A percentile compares a stretch with the other conserved stretches of the same genome.
Conservation (phyloP, 148 eudicot species). For the Heliosperma pusillum region DNA sequence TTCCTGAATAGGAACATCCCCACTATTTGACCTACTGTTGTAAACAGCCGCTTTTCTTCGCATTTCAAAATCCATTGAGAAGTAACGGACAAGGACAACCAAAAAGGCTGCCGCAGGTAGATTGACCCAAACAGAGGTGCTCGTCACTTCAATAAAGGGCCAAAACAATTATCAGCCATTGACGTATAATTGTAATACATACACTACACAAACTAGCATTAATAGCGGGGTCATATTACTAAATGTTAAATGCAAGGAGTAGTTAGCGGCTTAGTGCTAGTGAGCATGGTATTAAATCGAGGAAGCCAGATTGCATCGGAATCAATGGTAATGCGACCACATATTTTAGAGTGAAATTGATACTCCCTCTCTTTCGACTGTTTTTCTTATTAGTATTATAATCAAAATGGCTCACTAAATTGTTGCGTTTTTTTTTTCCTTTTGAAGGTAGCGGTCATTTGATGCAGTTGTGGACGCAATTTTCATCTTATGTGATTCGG, state of each 20-base stretch:
- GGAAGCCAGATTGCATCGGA: background rate
- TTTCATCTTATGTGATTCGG: no score
- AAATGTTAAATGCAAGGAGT: background rate
- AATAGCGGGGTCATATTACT: background rate
- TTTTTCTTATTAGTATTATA: no score
- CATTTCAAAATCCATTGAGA: constrained; percentile 70
- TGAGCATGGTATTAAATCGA: background rate
- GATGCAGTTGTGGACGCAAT: no score
- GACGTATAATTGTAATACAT: background rate
- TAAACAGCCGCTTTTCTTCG: constrained; percentile 76
- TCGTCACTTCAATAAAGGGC: constrained; percentile 65
- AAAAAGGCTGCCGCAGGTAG: constrained; percentile 72
- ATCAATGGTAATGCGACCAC: background rate
- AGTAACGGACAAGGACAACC: constrained; percentile 66
- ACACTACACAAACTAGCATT: background rate
- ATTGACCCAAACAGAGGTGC: constrained; percentile 93
- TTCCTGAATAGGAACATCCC: constrained; percentile 34
- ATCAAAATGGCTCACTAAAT: no score
- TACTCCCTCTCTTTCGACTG: no score
- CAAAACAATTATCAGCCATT: constrained; percentile 10
- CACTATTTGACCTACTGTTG: constrained; percentile 50
- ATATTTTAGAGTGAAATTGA: background rate
- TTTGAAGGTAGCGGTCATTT: no score
- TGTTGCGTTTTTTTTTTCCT: no score
- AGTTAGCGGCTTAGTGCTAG: background rate